Percentiles rank a stretch among this genome's conserved stretches.
Conservation (phyloP, 176 grass and related monocot genomes). For the Aegilops longissima region DNA sequence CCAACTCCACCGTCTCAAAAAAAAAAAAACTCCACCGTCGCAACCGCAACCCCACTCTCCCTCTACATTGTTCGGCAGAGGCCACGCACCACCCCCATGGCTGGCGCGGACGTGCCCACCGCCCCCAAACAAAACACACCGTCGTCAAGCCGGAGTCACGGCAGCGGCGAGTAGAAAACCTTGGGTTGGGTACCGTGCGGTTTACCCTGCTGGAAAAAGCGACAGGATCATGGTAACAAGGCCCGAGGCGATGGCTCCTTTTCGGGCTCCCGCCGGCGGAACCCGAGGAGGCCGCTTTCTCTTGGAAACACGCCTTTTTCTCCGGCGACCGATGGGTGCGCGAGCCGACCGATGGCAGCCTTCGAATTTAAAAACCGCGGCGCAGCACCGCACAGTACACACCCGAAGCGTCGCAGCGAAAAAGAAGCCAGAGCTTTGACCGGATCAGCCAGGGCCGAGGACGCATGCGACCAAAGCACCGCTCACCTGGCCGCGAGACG, state of each 20-base stretch:
- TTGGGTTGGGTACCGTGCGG: conserved; percentile 28
- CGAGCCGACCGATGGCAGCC: neutral
- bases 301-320: conserved; percentile 59
- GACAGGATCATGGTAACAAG: conserved; percentile 31
- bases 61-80: neutral
- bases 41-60: neutral
- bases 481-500: neutral
- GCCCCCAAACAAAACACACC: neutral
- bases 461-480: neutral
- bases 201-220: conserved; percentile 32
- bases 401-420: neutral
- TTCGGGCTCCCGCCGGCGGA: neutral
- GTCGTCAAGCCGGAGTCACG: neutral
- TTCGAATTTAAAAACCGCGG: neutral
- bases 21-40: neutral
- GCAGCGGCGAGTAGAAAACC: neutral
- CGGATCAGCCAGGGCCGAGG: neutral
- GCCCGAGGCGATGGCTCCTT: conserved; percentile 21
- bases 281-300: conserved; percentile 50
- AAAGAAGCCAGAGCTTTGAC: conserved; percentile 21
- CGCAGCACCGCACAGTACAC: neutral
- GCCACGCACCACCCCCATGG: neutral
- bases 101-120: neutral
- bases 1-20: neutral
- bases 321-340: conserved; percentile 13